Evolutionary conservation across 2,329 filamentous ascomycete genomes (phyloP), one percentile per base, ranked within the genome.

Genomic region (Aphanocladium album): DNA sequence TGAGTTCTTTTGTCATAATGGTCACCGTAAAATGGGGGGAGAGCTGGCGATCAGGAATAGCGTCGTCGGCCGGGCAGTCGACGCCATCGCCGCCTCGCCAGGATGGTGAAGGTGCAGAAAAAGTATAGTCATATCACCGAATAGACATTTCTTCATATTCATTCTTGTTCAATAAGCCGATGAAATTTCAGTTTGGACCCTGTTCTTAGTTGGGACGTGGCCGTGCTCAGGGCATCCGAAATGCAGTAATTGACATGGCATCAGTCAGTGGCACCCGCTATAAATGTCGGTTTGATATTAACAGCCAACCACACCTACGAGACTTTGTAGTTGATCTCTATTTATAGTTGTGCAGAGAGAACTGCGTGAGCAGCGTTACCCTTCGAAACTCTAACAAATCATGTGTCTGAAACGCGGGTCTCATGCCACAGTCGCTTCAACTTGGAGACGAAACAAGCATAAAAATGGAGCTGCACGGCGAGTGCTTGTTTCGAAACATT

Each of bases 1-100:
- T 67, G n/a, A 73, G 76, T 30, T 68, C 76, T 2, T 46, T 72
- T 19, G 74, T 72, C 27, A 69, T 75, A 5, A 69, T 72, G 65
- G 69, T 73, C 12, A 71, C 74, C 6, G 73, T 79, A 60, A 70
- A 66, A 47, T 74, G 74, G 70, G 77, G 77, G 16, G 70, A 74
- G 61, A 60, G 60, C 14, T 80, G 77, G 78, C 67, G 76, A 54
- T 71, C 74, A 47, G 62, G 50, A 8, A 72, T 73, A n/a, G 70
- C n/a, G n/a, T n/a, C 76, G 47, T 66, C 64, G 30, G 68, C 14
- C 21, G 51, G 45, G 33, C 16, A 59, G 16, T 6, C 47, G 27
- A 11, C 43, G 6, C 30, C 25, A 25, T 9, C 45, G 35, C 19
- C 27, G 9, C 45, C 23, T 5, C 33, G 16, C 17, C 12, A 9